phyloP scores from a whole-genome alignment of 2,329 filamentous ascomycete species.

The Aspergillus tubingensis region DNA sequence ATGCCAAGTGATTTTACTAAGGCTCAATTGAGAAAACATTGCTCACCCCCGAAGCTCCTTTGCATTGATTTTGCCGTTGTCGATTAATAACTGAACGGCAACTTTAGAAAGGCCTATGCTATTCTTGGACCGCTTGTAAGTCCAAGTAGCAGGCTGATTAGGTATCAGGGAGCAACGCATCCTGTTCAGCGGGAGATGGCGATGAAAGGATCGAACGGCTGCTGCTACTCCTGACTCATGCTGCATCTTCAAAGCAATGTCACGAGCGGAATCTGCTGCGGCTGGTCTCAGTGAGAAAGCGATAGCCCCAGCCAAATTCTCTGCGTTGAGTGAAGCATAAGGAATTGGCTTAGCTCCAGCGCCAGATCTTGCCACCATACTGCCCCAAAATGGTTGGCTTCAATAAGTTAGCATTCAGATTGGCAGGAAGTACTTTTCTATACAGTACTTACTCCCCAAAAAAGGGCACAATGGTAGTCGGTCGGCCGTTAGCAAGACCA shows the following conservation, averaged over 20 bases:
- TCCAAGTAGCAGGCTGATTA: conserved; percentile 33
- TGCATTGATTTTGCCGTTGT: conserved; percentile 23
- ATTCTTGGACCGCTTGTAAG: conserved; percentile 16
- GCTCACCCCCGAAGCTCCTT: conserved; percentile 27
- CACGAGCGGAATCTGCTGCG: conserved; percentile 38
- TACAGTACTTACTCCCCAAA: conserved; percentile 51
- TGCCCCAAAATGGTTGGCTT: conserved; percentile 57
- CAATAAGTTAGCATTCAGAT: background rate
- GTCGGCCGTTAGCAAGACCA: conserved; percentile 53
- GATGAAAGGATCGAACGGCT: conserved; percentile 51
- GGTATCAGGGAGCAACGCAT: conserved; percentile 31
- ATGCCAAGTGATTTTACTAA: too few relatives aligned
- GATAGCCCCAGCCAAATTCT: conserved; percentile 51
- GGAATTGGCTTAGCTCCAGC: conserved; percentile 54
- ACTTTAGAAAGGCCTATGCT: conserved; percentile 25
- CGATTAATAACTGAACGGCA: conserved; percentile 28
- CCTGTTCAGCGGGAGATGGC: conserved; percentile 27
- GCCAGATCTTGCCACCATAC: conserved; percentile 53
- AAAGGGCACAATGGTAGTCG: conserved; percentile 59
- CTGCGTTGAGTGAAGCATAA: conserved; percentile 46
- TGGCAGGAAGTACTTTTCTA: background rate
- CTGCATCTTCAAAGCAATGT: conserved; percentile 43
- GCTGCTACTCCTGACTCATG: conserved; percentile 44
- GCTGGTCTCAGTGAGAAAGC: conserved; percentile 44
- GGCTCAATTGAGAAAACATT: background rate